Evolutionary conservation across 192 early-diverging fungal species (phyloP), one percentile per base, ranked within the genome.

Genomic region (Funneliformis mosseae): DNA sequence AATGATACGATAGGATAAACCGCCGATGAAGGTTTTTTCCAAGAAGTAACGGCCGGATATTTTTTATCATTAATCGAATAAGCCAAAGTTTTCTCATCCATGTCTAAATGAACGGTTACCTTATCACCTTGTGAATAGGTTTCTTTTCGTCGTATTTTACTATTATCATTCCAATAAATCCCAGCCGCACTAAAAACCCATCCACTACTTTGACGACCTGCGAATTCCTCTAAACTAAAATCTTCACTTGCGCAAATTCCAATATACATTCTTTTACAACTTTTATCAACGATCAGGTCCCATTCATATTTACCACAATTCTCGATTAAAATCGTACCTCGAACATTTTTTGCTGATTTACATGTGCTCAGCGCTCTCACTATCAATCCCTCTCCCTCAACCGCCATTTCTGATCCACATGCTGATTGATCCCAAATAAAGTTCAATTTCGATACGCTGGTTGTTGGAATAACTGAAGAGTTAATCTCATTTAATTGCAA

Each of bases 21-120:
- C 12, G 42, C 62, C 12, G 46, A 41, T 16, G 80, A 74, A 77
- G 78, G 74, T 63, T 76, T 62, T 8, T 6, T 28, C 45, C 43
- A 81, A 12, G 71, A 43, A 25, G 45, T 63, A 42, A 23, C 9
- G 23, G 4, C 38, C 33, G 48, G 50, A 63, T 76, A 76, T 4
- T 10, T 81, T 38, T 18, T 45, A 12, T 55, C 80, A 25, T 81
- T 81, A 18, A 81, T 68, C 16, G 81, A 66, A 11, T 67, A 78
- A 1, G 27, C 33, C 8, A 25, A 62, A 3, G 76, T 79, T 45
- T 62, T 60, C n/a, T 39, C 48, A 12, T 42, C 69, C 81, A 81
- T 81, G 23, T 81, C 42, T 4, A 81, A 3, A 66, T 81, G 59
- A 46, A 81, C 38, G 4, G 72, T 81, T 28, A 81, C 39, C 14